These are phyloP conservation scores for Pleurotus sapidus DNA, from an alignment of 768 basidiomycete genomes.

Conservation along the genomic window DNA sequence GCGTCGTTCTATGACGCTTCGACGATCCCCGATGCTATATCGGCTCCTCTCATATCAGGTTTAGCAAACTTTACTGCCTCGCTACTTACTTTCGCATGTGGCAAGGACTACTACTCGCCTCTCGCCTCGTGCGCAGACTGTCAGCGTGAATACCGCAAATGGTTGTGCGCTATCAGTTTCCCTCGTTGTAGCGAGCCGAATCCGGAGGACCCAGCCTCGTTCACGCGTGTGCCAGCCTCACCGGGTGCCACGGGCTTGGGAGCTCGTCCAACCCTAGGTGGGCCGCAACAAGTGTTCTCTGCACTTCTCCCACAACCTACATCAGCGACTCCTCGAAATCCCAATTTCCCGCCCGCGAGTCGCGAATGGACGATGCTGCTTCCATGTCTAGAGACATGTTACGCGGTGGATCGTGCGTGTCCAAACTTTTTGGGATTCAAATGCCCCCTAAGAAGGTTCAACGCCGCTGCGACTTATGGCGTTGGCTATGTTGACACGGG, in stretches of 20 bases:
- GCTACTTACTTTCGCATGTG: conserved; percentile 74
- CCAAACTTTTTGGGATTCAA: conserved; percentile 68
- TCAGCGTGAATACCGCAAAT: conserved; percentile 65
- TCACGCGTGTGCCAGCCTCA: conserved; percentile 27
- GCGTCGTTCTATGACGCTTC: conserved; percentile 43
- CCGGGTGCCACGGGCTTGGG: conserved; percentile 29
- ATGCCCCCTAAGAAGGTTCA: conserved; percentile 62
- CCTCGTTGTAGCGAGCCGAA: conserved; percentile 69
- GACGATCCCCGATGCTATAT: conserved; percentile 48
- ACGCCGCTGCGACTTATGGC: conserved; percentile 69
- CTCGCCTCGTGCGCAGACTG: conserved; percentile 77
- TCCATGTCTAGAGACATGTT: conserved; percentile 81
- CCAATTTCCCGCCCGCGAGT: conserved; percentile 41
- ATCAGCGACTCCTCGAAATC: conserved; percentile 38
- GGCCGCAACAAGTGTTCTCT: conserved; percentile 36
- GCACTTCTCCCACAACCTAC: conserved; percentile 48
- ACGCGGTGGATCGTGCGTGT: conserved; percentile 71
- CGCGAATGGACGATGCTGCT: conserved; percentile 57
- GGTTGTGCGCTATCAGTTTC: conserved; percentile 75
- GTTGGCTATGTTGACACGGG: conserved; percentile 69
- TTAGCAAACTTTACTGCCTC: conserved; percentile 74
- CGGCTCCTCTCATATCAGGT: conserved; percentile 49
- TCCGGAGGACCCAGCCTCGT: conserved; percentile 26
- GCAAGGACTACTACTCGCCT: conserved; percentile 77
- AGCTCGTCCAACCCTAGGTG: conserved; percentile 18